Evolutionary conservation across 2,329 filamentous ascomycete genomes (phyloP).

Genomic region (Triangularia setosa): DNA sequence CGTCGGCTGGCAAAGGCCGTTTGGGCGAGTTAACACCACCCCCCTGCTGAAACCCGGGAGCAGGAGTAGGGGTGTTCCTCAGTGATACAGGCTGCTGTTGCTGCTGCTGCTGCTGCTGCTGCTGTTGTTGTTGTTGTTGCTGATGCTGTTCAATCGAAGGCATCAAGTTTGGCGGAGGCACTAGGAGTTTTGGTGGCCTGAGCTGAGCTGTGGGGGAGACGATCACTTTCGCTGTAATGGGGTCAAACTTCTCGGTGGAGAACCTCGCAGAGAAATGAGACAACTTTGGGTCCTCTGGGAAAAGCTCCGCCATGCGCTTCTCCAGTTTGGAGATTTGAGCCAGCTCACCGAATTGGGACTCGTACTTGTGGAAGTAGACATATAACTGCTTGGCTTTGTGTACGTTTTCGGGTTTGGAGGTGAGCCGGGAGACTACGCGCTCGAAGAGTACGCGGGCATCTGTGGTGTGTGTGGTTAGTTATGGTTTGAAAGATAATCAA

Average conservation of each 20-base stretch:
- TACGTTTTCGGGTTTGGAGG: slow-evolving; percentile 69
- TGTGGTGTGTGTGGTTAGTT: slow-evolving; percentile 34
- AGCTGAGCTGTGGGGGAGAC: slow-evolving; percentile 79
- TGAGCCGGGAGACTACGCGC: slow-evolving; percentile 80
- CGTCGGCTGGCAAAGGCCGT: slow-evolving; percentile 61
- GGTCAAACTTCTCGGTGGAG: slow-evolving; percentile 71
- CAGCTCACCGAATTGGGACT: slow-evolving; percentile 90
- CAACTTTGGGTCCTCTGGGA: slow-evolving; percentile 78
- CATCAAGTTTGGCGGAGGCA: slow-evolving; percentile 32
- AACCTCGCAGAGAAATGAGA: slow-evolving; percentile 74
- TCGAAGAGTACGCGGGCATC: slow-evolving; percentile 96
- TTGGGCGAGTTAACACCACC: slow-evolving; percentile 52
- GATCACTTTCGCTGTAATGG: slow-evolving; percentile 74
- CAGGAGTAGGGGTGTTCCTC: slow-evolving; percentile 47
- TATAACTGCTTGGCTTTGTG: slow-evolving; percentile 81
- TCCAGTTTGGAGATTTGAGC: slow-evolving; percentile 88
- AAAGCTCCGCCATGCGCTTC: slow-evolving; percentile 89
- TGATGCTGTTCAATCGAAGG: slow-evolving; percentile 48
- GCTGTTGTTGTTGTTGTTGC: slow-evolving; percentile 36
- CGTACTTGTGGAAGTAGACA: slow-evolving; percentile 89
- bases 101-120: too few relatives aligned
- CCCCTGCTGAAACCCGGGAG: slow-evolving; percentile 38
- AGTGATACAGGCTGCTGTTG: slow-evolving; percentile 37
- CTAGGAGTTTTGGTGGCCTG: slow-evolving; percentile 53
- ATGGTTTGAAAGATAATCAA: slow-evolving; percentile 22